phyloP scores from a whole-genome alignment of 176 grass and related monocot genomes.

The Chloris gayana region DNA sequence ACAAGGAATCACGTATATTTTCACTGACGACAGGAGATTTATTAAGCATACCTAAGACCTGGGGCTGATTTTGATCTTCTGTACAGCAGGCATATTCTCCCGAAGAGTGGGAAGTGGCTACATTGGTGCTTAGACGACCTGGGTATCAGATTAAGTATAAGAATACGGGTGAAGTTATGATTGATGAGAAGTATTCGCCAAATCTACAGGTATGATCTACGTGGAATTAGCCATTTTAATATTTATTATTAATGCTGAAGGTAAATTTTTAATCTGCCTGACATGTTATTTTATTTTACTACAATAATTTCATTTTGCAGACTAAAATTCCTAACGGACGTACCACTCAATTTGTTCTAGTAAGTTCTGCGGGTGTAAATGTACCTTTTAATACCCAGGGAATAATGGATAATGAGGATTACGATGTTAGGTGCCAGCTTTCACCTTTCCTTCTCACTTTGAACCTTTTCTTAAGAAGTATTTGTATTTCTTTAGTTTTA shows the following conservation, averaged over 20 bases:
- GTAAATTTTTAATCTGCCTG: not conserved
- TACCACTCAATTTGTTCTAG: conserved; percentile 83
- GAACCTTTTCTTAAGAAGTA: not conserved
- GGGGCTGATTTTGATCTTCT: conserved; percentile 28
- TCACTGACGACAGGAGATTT: not conserved
- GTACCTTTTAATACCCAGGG: conserved; percentile 70
- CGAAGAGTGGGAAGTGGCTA: conserved; percentile 58
- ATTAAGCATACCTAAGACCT: not conserved
- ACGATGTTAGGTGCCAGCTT: conserved; percentile 60
- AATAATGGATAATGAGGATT: conserved; percentile 47
- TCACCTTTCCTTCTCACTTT: not conserved
- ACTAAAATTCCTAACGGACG: conserved; percentile 84
- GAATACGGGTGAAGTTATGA: conserved; percentile 43
- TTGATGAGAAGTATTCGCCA: conserved; percentile 82
- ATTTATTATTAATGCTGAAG: conserved; percentile 11
- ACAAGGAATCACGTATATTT: not conserved
- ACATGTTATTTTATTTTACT: conserved; percentile 35
- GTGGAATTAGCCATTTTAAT: not conserved
- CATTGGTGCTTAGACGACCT: conserved; percentile 55
- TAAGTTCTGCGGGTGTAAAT: conserved; percentile 59
- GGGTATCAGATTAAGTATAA: conserved; percentile 64
- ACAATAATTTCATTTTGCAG: conserved; percentile 45
- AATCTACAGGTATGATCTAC: conserved; percentile 54
- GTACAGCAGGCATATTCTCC: conserved; percentile 49
- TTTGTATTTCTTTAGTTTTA: not conserved